Conservation (phyloP, 2,329 filamentous ascomycete species). For the Fusarium cicatricum region DNA sequence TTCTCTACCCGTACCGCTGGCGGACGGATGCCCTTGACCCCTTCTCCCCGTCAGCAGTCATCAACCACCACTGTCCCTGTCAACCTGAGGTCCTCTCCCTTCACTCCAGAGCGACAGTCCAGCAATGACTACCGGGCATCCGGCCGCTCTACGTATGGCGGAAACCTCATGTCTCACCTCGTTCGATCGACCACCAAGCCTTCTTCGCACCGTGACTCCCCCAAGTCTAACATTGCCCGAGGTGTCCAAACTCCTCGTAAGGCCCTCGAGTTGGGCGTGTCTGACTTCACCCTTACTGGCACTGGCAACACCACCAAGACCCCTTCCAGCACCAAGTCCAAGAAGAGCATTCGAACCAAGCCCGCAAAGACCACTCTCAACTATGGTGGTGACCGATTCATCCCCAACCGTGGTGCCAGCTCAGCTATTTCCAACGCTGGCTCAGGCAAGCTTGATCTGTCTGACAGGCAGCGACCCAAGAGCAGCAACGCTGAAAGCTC, state of each 20-base stretch:
- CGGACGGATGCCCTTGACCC: constrained; percentile 92
- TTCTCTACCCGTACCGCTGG: constrained; percentile 94
- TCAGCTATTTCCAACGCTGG: constrained; percentile 85
- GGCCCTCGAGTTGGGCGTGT: constrained; percentile 86
- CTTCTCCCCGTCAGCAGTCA: constrained; percentile 79
- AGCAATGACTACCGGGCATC: constrained; percentile 60
- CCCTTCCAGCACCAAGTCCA: constrained; percentile 64
- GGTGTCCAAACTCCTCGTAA: constrained; percentile 79
- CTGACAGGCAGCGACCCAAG: constrained; percentile 77
- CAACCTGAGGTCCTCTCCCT: constrained; percentile 74
- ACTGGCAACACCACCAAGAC: constrained; percentile 72
- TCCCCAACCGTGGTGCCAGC: constrained; percentile 90
- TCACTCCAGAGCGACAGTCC: constrained; percentile 72
- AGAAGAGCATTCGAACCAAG: constrained; percentile 65
- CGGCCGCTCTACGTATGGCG: constrained; percentile 80
- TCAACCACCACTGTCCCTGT: constrained; percentile 57
- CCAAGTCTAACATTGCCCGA: constrained; percentile 94
- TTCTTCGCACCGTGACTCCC: constrained; percentile 79
- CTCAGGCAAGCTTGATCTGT: constrained; percentile 79
- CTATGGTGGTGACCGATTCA: constrained; percentile 91
- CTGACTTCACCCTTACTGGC: constrained; percentile 89
- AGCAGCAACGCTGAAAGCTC: constrained; percentile 76
- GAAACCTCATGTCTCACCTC: constrained; percentile 82
- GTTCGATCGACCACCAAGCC: constrained; percentile 72
- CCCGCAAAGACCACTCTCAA: constrained; percentile 80